Conservation (phyloP, 768 basidiomycete genomes). For the Mycena olivaceomarginata region DNA sequence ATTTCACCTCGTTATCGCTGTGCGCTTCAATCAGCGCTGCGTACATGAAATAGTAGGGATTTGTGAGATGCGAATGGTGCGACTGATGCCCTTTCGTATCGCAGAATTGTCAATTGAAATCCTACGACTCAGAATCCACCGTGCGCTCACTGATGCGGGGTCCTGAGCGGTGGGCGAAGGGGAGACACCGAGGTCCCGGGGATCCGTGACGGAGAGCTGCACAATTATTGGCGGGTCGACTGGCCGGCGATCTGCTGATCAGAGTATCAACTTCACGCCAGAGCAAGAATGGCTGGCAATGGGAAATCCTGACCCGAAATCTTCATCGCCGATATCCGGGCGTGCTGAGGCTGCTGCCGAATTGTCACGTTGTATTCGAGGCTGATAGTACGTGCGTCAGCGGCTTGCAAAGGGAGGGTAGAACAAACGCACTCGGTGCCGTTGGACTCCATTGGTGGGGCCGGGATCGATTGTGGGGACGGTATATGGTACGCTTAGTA, state of each 20-base stretch:
- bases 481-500: not conserved
- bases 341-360: constrained; percentile 44
- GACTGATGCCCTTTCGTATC: not conserved
- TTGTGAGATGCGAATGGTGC: constrained; percentile 32
- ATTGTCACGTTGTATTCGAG: constrained; percentile 38
- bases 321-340: constrained; percentile 46
- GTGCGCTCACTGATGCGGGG: constrained; percentile 15
- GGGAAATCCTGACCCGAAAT: constrained; percentile 38
- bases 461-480: constrained; percentile 4
- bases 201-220: constrained; percentile 39
- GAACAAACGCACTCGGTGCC: constrained; percentile 19
- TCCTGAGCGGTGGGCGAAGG: constrained; percentile 14
- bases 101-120: not conserved
- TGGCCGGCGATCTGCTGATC: constrained; percentile 45
- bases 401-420: not conserved
- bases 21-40: constrained; percentile 37
- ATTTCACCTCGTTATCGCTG: constrained; percentile 38
- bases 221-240: constrained; percentile 45
- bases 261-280: constrained; percentile 18
- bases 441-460: constrained; percentile 18
- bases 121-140: not conserved
- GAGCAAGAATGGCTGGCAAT: not conserved
- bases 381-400: constrained; percentile 11
- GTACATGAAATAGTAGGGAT: constrained; percentile 46
- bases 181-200: constrained; percentile 30